A percentile compares a stretch with the other conserved stretches of the same genome.
Conservation (phyloP, 805 yeast species). For the Saccharomycopsis olivae region DNA sequence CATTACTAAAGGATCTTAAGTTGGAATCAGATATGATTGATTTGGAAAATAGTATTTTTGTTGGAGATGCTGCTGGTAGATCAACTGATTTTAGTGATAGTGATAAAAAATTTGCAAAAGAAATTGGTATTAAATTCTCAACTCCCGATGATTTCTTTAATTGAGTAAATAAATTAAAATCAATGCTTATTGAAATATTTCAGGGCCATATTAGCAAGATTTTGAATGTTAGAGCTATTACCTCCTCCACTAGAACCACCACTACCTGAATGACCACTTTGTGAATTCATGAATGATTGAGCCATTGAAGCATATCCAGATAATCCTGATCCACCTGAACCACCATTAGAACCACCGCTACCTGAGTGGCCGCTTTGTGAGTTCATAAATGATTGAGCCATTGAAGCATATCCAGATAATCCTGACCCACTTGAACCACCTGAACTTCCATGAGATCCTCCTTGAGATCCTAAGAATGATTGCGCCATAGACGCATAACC, state of each 20-base stretch:
- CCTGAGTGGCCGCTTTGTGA: background rate
- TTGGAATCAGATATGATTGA: conserved; percentile 26
- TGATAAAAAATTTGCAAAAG: conserved; percentile 61
- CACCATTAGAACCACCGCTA: background rate
- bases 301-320: conserved; percentile 11
- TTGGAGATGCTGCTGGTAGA: conserved; percentile 98
- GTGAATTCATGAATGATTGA: no score
- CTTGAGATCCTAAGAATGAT: conserved; percentile 1
- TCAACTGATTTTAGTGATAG: conserved; percentile 66
- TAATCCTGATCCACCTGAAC: conserved; percentile 1
- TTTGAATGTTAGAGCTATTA: no score
- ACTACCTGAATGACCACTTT: background rate
- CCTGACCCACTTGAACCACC: conserved; percentile 7
- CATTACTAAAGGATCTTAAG: conserved; percentile 32
- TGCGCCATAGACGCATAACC: conserved; percentile 10
- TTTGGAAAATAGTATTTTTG: conserved; percentile 41
- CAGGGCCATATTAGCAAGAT: no score
- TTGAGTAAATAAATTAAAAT: no score
- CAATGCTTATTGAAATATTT: no score
- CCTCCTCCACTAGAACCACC: background rate
- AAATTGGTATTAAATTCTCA: conserved; percentile 40
- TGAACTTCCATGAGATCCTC: background rate
- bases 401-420: conserved; percentile 12
- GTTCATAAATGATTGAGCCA: conserved; percentile 10
- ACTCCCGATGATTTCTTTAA: conserved; percentile 54